phyloP scores from a whole-genome alignment of 805 yeast species.

The Candida ulmi region DNA sequence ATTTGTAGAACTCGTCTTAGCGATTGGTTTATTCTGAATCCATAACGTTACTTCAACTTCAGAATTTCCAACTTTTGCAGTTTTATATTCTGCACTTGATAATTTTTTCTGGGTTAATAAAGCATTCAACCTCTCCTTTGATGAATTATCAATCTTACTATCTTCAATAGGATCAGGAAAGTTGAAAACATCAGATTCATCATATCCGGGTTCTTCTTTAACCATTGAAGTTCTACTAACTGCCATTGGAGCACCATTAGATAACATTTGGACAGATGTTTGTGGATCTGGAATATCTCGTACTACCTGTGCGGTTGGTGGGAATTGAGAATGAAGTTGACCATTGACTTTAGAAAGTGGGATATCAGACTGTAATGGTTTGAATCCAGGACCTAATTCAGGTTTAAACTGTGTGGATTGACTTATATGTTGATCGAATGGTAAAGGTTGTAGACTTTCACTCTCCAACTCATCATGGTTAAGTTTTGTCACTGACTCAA shows the following conservation, averaged over 20 bases:
- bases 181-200: not conserved
- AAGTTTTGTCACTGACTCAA: not conserved
- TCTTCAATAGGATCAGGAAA: constrained; percentile 3
- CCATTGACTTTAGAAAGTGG: too few relatives aligned
- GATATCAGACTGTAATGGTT: too few relatives aligned
- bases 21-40: constrained; percentile 8
- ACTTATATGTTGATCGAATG: not conserved
- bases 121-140: constrained; percentile 13
- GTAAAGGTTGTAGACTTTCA: not conserved
- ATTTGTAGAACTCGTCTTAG: constrained; percentile 12
- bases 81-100: constrained; percentile 14
- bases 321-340: too few relatives aligned
- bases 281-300: too few relatives aligned
- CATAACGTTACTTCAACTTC: constrained; percentile 16
- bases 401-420: too few relatives aligned
- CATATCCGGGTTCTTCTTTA: not conserved
- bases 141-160: constrained; percentile 5
- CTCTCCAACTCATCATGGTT: not conserved
- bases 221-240: too few relatives aligned
- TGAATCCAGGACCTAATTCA: too few relatives aligned
- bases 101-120: constrained; percentile 6
- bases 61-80: constrained; percentile 11
- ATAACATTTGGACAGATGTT: too few relatives aligned
- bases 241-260: not conserved
- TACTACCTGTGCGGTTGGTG: too few relatives aligned